Evolutionary conservation across 1,139 yeast species (phyloP).

Genomic region (Hemisphaericaspora xylanilytica): DNA sequence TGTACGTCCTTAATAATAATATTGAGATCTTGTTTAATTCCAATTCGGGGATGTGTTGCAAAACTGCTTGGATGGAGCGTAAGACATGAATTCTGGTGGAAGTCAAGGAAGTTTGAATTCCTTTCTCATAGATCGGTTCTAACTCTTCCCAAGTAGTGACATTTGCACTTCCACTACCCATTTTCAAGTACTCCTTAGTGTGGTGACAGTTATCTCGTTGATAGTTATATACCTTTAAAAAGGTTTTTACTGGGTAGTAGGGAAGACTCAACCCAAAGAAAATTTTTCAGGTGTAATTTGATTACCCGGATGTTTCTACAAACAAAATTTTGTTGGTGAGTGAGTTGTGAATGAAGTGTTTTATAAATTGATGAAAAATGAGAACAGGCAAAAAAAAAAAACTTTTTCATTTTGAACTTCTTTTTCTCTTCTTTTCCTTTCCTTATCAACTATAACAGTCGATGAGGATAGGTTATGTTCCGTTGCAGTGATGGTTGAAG

Average conservation of each 20-base stretch:
- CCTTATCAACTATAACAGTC: slow-evolving; percentile 66
- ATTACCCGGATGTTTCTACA: no score
- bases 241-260: no score
- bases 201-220: no score
- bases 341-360: not conserved
- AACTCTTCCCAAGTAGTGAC: slow-evolving; percentile 14
- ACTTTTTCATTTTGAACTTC: slow-evolving; percentile 13
- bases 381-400: no score
- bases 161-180: slow-evolving; percentile 1
- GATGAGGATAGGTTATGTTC: slow-evolving; percentile 57
- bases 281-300: no score
- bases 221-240: no score
- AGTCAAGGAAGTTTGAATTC: slow-evolving; percentile 32
- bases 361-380: no score
- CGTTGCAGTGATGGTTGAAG: slow-evolving; percentile 38
- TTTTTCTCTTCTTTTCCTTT: slow-evolving; percentile 13
- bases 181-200: not conserved
- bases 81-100: slow-evolving; percentile 34
- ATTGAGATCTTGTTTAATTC: slow-evolving; percentile 23
- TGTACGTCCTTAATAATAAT: slow-evolving; percentile 42
- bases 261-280: no score
- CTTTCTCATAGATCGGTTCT: slow-evolving; percentile 19
- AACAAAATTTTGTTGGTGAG: no score
- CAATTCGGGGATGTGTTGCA: slow-evolving; percentile 18
- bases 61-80: slow-evolving; percentile 16